Evolutionary conservation across 2,329 filamentous ascomycete genomes (phyloP).

Genomic region (Phyllosticta citribraziliensis): DNA sequence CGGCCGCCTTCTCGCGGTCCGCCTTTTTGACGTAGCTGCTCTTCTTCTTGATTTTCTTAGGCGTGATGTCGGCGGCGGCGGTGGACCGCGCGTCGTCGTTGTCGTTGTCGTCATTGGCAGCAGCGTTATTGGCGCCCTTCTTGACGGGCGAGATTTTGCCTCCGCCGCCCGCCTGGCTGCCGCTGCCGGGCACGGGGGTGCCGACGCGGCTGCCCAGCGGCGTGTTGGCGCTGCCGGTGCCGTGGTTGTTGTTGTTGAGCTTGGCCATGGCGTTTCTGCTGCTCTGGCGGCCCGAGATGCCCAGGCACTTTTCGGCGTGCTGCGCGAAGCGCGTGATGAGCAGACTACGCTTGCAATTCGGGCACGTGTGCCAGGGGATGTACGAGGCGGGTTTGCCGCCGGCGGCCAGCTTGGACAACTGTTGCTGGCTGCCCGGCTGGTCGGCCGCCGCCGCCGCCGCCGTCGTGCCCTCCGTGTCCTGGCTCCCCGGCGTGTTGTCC

Average conservation of each 20-base stretch:
- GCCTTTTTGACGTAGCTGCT: slow-evolving; percentile 31
- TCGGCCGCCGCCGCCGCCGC: slow-evolving; percentile 15
- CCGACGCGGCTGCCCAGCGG: slow-evolving; percentile 34
- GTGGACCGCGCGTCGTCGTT: slow-evolving; percentile 18
- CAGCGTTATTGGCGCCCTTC: slow-evolving; percentile 7
- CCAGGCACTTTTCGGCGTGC: slow-evolving; percentile 52
- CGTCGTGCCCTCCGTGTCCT: slow-evolving; percentile 23
- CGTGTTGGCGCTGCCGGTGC: slow-evolving; percentile 30
- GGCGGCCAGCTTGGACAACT: slow-evolving; percentile 38
- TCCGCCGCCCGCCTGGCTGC: slow-evolving; percentile 20
- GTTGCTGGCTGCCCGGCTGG: too few relatives aligned
- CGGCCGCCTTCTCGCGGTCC: slow-evolving; percentile 22
- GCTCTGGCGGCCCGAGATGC: slow-evolving; percentile 44
- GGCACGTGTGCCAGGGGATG: slow-evolving; percentile 47
- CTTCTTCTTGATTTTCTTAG: slow-evolving; percentile 43
- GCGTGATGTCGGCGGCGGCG: slow-evolving; percentile 32
- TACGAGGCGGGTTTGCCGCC: slow-evolving; percentile 37
- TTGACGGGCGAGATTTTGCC: slow-evolving; percentile 22
- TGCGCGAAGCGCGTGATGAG: slow-evolving; percentile 52
- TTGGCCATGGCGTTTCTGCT: slow-evolving; percentile 41
- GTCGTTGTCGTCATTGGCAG: slow-evolving; percentile 12
- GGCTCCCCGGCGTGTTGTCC: slow-evolving; percentile 35
- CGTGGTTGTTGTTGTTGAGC: slow-evolving; percentile 13
- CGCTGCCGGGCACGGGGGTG: slow-evolving; percentile 29
- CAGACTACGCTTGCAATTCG: slow-evolving; percentile 51